A percentile compares a stretch with the other conserved stretches of the same genome.
These are phyloP conservation scores for Phoma sp. DNA, from an alignment of 2,329 filamentous ascomycete genomes.

Conservation along the genomic window DNA sequence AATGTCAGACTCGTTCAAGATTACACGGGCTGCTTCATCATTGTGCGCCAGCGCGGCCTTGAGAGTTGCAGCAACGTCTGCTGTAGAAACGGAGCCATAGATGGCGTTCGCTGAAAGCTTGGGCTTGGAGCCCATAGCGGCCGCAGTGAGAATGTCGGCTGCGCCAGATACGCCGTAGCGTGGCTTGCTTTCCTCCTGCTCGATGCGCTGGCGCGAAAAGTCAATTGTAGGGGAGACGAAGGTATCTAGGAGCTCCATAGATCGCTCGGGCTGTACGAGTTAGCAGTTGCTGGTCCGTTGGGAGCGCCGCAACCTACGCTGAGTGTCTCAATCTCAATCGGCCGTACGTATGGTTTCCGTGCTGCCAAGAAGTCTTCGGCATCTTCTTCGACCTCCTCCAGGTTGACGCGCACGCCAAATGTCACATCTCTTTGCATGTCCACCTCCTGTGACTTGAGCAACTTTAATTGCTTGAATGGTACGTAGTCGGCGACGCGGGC, in stretches of 20 bases:
- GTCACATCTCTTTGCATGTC: slow-evolving; percentile 55
- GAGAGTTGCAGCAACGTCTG: slow-evolving; percentile 58
- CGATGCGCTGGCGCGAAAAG: slow-evolving; percentile 55
- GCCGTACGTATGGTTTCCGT: slow-evolving; percentile 40
- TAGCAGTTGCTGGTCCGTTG: slow-evolving; percentile 11
- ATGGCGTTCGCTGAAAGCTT: slow-evolving; percentile 47
- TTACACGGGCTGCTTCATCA: slow-evolving; percentile 58
- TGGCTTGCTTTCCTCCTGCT: slow-evolving; percentile 40
- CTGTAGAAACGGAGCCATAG: slow-evolving; percentile 61
- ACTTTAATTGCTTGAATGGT: slow-evolving; percentile 52
- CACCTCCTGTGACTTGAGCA: slow-evolving; percentile 53
- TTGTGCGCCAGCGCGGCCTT: slow-evolving; percentile 57
- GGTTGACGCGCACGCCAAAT: slow-evolving; percentile 46
- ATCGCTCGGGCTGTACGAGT: slow-evolving; percentile 48
- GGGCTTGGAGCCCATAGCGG: slow-evolving; percentile 36
- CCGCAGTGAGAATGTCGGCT: slow-evolving; percentile 45
- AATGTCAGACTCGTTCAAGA: slow-evolving; percentile 58
- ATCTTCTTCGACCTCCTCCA: slow-evolving; percentile 38
- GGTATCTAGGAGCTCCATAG: slow-evolving; percentile 55
- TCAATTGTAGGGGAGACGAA: slow-evolving; percentile 56
- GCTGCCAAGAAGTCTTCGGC: slow-evolving; percentile 24
- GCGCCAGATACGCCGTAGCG: slow-evolving; percentile 45
- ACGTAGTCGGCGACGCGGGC: slow-evolving; percentile 60
- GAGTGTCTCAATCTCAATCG: slow-evolving; percentile 50
- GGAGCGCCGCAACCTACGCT: slow-evolving; percentile 36